Conservation (phyloP, 441 rosid genomes). For the Hura crepitans region DNA sequence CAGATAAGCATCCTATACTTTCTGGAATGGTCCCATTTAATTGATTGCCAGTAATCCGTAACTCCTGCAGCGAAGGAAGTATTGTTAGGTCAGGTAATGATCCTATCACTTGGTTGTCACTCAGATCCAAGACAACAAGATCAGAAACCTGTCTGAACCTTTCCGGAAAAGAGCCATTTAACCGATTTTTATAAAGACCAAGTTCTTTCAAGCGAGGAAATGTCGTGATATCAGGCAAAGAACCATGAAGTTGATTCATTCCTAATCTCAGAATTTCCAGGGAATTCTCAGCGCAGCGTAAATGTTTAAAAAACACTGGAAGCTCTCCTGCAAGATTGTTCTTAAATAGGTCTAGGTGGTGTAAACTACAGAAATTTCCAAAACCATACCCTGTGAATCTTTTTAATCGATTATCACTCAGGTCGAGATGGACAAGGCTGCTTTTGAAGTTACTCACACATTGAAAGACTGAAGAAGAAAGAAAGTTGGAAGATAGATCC, state of each 20-base stretch:
- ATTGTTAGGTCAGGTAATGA: constrained; percentile 14
- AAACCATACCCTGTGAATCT: constrained; percentile 15
- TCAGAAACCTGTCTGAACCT: constrained; percentile 6
- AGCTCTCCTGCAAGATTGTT: constrained; percentile 17
- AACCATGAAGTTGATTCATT: constrained; percentile 21
- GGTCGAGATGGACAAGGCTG: no score
- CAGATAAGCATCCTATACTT: constrained; percentile 24
- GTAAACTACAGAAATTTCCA: constrained; percentile 18
- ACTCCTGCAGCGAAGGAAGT: constrained; percentile 16
- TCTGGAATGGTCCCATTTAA: constrained; percentile 21
- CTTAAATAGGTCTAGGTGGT: constrained; percentile 1
- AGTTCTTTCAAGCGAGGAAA: constrained; percentile 21
- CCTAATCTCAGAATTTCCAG: constrained; percentile 19
- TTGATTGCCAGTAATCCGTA: constrained; percentile 6
- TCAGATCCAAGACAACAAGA: constrained; percentile 21
- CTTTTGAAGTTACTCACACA: no score
- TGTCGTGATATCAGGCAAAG: constrained; percentile 13
- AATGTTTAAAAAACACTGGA: neutral
- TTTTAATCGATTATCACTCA: constrained; percentile 17
- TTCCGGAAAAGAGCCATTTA: constrained; percentile 23
- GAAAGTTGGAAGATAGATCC: no score
- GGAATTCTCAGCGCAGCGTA: constrained; percentile 18
- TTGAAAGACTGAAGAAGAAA: no score
- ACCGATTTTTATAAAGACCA: constrained; percentile 11
- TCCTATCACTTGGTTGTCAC: constrained; percentile 19